A percentile compares a stretch with the other conserved stretches of the same genome.
phyloP scores from a whole-genome alignment of 2,329 filamentous ascomycete genomes.

The Fusarium sp. region DNA sequence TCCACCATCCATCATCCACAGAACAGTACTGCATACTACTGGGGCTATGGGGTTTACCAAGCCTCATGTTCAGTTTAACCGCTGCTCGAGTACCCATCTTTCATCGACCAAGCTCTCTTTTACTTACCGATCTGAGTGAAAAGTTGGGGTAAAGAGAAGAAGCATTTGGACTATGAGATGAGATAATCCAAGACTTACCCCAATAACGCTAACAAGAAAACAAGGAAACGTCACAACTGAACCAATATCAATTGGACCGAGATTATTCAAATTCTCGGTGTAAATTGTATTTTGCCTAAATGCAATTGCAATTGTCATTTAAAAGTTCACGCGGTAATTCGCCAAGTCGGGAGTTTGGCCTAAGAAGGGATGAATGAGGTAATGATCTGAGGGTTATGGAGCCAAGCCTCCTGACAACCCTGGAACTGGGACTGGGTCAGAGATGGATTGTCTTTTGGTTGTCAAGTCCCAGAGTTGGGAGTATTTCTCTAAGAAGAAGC shows the following conservation, averaged over 20 bases:
- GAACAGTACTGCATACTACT: not conserved
- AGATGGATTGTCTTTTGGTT: not conserved
- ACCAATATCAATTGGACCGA: not conserved
- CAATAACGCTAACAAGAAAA: not conserved
- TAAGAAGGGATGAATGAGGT: not conserved
- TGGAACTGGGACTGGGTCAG: not conserved
- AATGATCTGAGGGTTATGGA: slow-evolving; percentile 6
- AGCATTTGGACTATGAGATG: not conserved
- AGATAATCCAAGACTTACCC: not conserved
- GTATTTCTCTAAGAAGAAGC: not conserved
- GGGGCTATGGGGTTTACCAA: not conserved
- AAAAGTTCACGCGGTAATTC: not conserved
- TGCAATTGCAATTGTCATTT: not conserved
- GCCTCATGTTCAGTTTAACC: not conserved
- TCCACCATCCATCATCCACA: not conserved
- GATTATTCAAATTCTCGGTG: not conserved
- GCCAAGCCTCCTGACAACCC: not conserved
- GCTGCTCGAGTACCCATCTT: not conserved
- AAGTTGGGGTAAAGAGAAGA: not conserved
- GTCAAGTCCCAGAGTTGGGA: not conserved
- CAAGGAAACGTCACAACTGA: not conserved
- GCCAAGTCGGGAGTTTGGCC: slow-evolving; percentile 12
- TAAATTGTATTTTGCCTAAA: not conserved
- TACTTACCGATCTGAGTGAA: not conserved
- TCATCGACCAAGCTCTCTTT: not conserved